Base-by-base conservation (phyloP, 2,329 filamentous ascomycete genomes). In the Penicillium decumbens region DNA sequence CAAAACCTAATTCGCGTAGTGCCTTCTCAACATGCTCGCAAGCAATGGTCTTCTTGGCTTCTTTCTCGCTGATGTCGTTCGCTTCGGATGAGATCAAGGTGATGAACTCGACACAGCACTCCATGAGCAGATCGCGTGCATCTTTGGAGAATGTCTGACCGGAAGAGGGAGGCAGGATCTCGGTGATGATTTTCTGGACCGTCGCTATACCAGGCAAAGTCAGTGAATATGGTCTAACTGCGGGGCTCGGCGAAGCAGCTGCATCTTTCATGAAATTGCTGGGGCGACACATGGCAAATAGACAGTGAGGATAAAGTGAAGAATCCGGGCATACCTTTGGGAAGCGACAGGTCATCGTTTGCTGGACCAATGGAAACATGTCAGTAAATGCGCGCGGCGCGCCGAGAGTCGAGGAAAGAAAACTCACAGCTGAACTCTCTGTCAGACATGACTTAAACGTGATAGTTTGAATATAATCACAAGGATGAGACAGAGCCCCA, bases 31-130 rank as follows among this genome's bases (percentile, higher is more conserved):
- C 95, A 75, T 98, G 93, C 65, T 98, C 93, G 70, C 89, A 95
- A 10, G 92, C 92, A 62, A 98, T 98, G 3, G 93, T 98, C 80
- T 98, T 98, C 77, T 98, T 98, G 43, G 91, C 89, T 66, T 98
- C 93, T 72, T 95, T 95, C 70, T 98, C 93, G 10, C 91, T 95
- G 57, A 98, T 98, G 64, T 98, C 93, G 72, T 98, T 98, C 55
- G 93, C 93, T 75, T 98, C 92, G 41, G 89, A 95, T n/a, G 91
- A 96, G 61, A 98, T 88, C 64, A 98, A 82, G 15, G 93, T 97
- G 71, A 98, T 96, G 72, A 98, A 98, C 72, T 98, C 93, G 65
- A 98, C 92, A 66, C 93, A 98, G 75, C 93, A 97, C 76, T 97
- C 93, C 64, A 98, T 98, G 45, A 98, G 79, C 2, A 97, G 79